Percentiles rank a stretch among this genome's conserved stretches.
phyloP scores from a whole-genome alignment of 805 yeast species.

The Ogataea henricii region DNA sequence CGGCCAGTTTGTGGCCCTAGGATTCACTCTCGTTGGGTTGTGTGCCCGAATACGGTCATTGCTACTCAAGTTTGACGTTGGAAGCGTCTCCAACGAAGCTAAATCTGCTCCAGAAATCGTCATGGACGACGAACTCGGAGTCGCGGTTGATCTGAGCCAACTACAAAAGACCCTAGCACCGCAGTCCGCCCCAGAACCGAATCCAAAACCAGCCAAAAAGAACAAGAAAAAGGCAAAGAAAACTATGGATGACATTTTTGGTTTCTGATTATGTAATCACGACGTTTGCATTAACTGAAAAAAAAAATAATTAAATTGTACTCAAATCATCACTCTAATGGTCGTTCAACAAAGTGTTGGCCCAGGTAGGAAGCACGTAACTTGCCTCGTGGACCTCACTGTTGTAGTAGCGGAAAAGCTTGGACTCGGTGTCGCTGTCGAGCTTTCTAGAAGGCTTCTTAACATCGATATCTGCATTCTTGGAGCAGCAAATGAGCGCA shows the following conservation, averaged over 20 bases:
- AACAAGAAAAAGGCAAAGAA: conserved; percentile 48
- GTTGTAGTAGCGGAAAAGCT: conserved; percentile 65
- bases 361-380: conserved; percentile 83
- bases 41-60: conserved; percentile 46
- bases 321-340: too few relatives aligned
- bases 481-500: conserved; percentile 74
- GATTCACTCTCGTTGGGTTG: conserved; percentile 65
- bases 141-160: conserved; percentile 11
- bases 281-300: background rate
- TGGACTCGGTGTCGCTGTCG: conserved; percentile 46
- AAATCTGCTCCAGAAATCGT: background rate
- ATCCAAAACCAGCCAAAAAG: conserved; percentile 20
- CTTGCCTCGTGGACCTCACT: conserved; percentile 66
- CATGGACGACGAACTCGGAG: conserved; percentile 22
- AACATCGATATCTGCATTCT: conserved; percentile 49
- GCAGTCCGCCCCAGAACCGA: background rate
- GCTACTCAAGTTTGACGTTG: conserved; percentile 22
- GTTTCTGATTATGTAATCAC: conserved; percentile 35
- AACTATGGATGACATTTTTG: conserved; percentile 78
- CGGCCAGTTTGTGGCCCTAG: conserved; percentile 77
- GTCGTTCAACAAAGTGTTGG: conserved; percentile 37
- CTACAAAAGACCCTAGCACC: background rate
- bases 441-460: conserved; percentile 52
- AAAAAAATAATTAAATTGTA: too few relatives aligned
- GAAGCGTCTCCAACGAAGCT: background rate